phyloP scores from a whole-genome alignment of 805 yeast species.

The Komagataella phaffii region DNA sequence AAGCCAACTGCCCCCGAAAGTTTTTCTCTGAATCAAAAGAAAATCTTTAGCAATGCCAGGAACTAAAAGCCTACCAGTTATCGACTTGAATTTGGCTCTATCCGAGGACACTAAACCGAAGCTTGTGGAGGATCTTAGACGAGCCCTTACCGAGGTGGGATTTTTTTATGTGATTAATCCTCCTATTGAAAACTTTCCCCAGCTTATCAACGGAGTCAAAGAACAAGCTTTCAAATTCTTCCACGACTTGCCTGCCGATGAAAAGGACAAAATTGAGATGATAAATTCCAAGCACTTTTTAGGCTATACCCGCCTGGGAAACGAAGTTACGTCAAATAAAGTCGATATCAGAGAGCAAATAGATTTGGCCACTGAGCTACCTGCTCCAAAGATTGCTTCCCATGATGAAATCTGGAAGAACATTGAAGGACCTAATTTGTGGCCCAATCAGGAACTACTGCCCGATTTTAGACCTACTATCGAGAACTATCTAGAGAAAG shows the following conservation, averaged over 20 bases:
- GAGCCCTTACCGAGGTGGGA: constrained; percentile 44
- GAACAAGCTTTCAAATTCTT: constrained; percentile 29
- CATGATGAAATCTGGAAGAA: constrained; percentile 26
- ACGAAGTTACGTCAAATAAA: constrained; percentile 39
- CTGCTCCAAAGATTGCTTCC: constrained; percentile 19
- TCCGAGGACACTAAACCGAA: constrained; percentile 25
- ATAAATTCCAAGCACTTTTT: constrained; percentile 41
- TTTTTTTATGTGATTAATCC: constrained; percentile 39
- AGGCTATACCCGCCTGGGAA: constrained; percentile 43
- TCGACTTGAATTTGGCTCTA: constrained; percentile 30
- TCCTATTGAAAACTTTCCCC: constrained; percentile 21
- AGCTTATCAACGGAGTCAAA: constrained; percentile 14
- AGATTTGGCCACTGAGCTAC: constrained; percentile 41
- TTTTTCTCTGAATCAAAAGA: not conserved
- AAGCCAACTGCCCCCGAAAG: not conserved
- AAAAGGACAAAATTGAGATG: constrained; percentile 36
- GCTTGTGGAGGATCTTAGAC: constrained; percentile 23
- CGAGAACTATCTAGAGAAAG: constrained; percentile 26
- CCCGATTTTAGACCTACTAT: constrained; percentile 32
- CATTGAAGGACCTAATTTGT: constrained; percentile 44
- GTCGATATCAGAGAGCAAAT: constrained; percentile 52
- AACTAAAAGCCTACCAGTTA: constrained; percentile 19
- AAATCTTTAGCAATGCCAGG: not conserved
- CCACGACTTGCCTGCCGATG: constrained; percentile 25
- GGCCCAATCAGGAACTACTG: constrained; percentile 27